These are phyloP conservation scores for Amanita pallidorosea DNA, from an alignment of 768 basidiomycete genomes.

Conservation along the genomic window DNA sequence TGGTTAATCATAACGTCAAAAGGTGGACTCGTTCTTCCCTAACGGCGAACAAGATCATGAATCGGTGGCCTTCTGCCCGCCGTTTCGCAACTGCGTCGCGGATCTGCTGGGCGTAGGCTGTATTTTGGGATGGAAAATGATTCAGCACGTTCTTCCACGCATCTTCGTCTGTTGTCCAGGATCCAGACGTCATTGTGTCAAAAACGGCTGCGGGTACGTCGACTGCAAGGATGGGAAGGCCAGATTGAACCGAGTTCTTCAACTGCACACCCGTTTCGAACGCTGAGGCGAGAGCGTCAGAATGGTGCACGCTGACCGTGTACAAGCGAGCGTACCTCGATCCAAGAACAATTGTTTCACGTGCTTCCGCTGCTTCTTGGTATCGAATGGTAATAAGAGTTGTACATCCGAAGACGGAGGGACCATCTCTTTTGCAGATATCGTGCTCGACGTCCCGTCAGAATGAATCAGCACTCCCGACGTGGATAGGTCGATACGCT, in stretches of 20 bases:
- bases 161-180: conserved; percentile 71
- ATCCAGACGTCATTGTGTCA: conserved; percentile 41
- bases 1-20: conserved; percentile 24
- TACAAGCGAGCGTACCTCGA: conserved; percentile 34
- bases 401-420: conserved; percentile 38
- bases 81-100: conserved; percentile 55
- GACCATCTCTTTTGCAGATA: conserved; percentile 23
- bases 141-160: conserved; percentile 52
- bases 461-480: conserved; percentile 41
- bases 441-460: conserved; percentile 23
- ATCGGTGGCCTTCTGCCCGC: conserved; percentile 52
- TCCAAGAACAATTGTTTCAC: conserved; percentile 62
- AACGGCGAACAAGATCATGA: conserved; percentile 54
- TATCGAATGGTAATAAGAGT: conserved; percentile 54
- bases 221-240: conserved; percentile 60
- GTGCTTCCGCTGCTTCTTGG: conserved; percentile 66
- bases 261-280: conserved; percentile 51
- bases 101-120: conserved; percentile 55
- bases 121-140: conserved; percentile 44
- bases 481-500: conserved; percentile 56
- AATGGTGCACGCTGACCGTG: background rate
- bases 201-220: conserved; percentile 55
- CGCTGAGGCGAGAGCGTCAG: conserved; percentile 27
- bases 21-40: conserved; percentile 63
- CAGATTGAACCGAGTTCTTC: conserved; percentile 45